Percentiles rank a stretch among this genome's conserved stretches.
Conservation (phyloP, 106 monocot genomes). For the Dendrobium catenatum region DNA sequence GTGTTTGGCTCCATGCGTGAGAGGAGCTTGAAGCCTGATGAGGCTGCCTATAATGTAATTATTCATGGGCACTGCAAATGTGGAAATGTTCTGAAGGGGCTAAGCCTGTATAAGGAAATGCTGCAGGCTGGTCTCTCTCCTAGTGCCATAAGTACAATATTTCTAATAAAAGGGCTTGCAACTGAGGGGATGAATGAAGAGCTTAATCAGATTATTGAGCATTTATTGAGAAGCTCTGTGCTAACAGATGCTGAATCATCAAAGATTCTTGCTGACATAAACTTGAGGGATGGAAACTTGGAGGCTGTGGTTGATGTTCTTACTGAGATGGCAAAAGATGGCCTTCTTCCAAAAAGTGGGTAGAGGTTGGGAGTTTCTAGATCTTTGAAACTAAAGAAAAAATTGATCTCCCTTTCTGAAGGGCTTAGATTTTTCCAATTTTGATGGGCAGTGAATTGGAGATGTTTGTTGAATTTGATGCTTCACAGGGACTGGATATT, state of each 20-base stretch:
- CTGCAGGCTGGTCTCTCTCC: slow-evolving; percentile 39
- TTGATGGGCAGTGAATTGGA: not conserved
- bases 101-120: slow-evolving; percentile 61
- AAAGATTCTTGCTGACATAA: slow-evolving; percentile 61
- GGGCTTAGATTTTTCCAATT: not conserved
- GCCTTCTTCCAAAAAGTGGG: slow-evolving; percentile 51
- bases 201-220: slow-evolving; percentile 42
- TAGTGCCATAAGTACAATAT: slow-evolving; percentile 52
- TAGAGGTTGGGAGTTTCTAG: slow-evolving; percentile 2
- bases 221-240: slow-evolving; percentile 39
- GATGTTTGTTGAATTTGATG: not conserved
- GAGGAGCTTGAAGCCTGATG: slow-evolving; percentile 42
- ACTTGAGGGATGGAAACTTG: slow-evolving; percentile 65
- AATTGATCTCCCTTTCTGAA: not conserved
- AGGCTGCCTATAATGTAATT: slow-evolving; percentile 56
- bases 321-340: slow-evolving; percentile 60
- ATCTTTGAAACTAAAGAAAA: not conserved
- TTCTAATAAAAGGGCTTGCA: slow-evolving; percentile 59
- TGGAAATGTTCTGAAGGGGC: slow-evolving; percentile 59
- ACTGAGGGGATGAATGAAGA: slow-evolving; percentile 47
- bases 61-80: slow-evolving; percentile 79
- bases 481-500: not conserved
- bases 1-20: slow-evolving; percentile 47
- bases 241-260: slow-evolving; percentile 55
- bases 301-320: slow-evolving; percentile 58